Base-by-base conservation (phyloP, 2,329 filamentous ascomycete genomes). In the Stromatinia cepivora region DNA sequence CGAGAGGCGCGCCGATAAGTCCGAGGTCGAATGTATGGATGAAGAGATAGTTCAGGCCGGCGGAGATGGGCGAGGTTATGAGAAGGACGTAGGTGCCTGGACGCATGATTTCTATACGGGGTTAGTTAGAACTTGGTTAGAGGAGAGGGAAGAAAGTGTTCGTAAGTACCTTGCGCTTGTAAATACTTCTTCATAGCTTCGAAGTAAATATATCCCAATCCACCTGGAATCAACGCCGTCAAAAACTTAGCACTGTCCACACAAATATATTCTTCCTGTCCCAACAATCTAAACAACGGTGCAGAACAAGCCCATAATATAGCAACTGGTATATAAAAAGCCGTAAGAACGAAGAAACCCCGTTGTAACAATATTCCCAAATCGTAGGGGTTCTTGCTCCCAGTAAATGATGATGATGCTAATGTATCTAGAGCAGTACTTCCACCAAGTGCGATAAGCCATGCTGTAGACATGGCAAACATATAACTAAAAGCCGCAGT, bases 401-500 rank as follows among this genome's bases (percentile, higher is more conserved):
- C 91, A 0, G 93, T 97, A 78, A 93, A 97, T 57, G 89, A 90
- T 59, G 90, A 92, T 0, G 92, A 94, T 2, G 92, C 92, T 34
- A 97, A 82, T 0, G 93, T 97, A 78, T 97, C 93, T 56, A 97
- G 85, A 0, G 93, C 93, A 1, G 92, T 97, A 0, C 92, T 94
- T 10, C 93, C 93, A 39, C 93, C 93, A 5, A 97, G 85, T 0
- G 90, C 93, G 70, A 97, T 91, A 50, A 97, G 85, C 92, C 93
- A 96, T 0, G 89, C 93, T 0, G 92, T 93, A 31, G 91, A 89
- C 91, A 94, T 93, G 67, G 93, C 93, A 75, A 97, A 97, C 93
- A 97, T 97, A 82, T 95, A 94, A 2, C 91, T 92, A 76, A 97
- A 97, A 0, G 93, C 92, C 1, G 92, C 90, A 0, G 90, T 92